Percentiles rank a stretch among this genome's conserved stretches.
Evolutionary conservation across 179 eudicot species (phyloP).

Genomic region (Nepenthes alata): DNA sequence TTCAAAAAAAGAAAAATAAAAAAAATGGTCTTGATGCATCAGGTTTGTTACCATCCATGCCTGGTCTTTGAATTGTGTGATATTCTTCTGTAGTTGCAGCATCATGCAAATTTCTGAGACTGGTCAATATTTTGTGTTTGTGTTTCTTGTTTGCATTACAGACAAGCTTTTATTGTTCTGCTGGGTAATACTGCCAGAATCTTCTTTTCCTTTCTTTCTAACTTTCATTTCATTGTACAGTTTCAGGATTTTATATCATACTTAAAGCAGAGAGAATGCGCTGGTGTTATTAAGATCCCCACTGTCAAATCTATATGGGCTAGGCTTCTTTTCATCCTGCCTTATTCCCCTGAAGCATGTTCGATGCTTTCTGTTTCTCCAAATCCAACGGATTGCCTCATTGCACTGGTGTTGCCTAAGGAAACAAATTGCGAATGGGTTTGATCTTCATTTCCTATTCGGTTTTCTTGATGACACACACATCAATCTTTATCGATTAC

Average conservation of each 20-base stretch:
- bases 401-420: slow-evolving; percentile 74
- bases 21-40: too few relatives aligned
- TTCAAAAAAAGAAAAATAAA: too few relatives aligned
- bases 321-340: slow-evolving; percentile 79
- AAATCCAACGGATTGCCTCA: slow-evolving; percentile 50
- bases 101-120: too few relatives aligned
- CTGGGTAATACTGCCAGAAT: background rate
- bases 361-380: slow-evolving; percentile 63
- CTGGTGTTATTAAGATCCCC: slow-evolving; percentile 88
- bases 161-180: background rate
- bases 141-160: too few relatives aligned
- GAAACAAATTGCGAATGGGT: slow-evolving; percentile 54
- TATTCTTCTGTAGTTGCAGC: too few relatives aligned
- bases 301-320: slow-evolving; percentile 63
- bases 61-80: too few relatives aligned
- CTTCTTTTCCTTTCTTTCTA: background rate
- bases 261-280: slow-evolving; percentile 95
- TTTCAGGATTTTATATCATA: slow-evolving; percentile 78
- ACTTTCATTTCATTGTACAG: slow-evolving; percentile 24
- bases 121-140: too few relatives aligned
- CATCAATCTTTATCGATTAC: too few relatives aligned
- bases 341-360: slow-evolving; percentile 54
- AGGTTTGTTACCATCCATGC: too few relatives aligned
- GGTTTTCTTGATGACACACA: too few relatives aligned
- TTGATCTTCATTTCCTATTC: slow-evolving; percentile 10